These are phyloP conservation scores for Plasmodium chabaudi DNA, from an alignment of 169 alveolate genomes.

Conservation along the genomic window DNA sequence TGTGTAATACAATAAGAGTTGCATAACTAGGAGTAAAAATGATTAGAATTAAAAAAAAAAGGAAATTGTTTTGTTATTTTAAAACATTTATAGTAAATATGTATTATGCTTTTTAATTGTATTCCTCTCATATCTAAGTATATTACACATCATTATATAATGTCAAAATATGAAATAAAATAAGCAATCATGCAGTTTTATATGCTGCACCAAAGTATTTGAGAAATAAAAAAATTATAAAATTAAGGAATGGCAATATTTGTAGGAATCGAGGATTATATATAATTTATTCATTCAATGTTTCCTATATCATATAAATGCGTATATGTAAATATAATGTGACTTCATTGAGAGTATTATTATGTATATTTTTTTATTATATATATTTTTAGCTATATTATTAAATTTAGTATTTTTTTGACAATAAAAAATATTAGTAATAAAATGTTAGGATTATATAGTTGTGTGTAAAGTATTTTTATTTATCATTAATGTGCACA, in stretches of 20 bases:
- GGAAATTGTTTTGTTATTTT: no score
- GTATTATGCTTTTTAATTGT: no score
- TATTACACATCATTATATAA: background rate
- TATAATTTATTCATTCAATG: background rate
- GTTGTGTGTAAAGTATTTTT: slow-evolving; percentile 24
- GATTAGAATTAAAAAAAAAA: background rate
- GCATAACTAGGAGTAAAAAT: background rate
- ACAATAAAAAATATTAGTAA: no score
- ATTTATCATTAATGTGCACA: slow-evolving; percentile 13
- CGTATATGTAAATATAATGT: background rate
- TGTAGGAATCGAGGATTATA: slow-evolving; percentile 9
- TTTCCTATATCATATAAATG: background rate
- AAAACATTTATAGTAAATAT: no score
- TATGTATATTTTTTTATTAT: background rate
- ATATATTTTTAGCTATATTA: slow-evolving; percentile 4
- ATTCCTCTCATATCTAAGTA: no score
- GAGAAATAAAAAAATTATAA: slow-evolving; percentile 4
- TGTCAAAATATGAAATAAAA: background rate
- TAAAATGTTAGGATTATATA: background rate
- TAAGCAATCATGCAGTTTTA: slow-evolving; percentile 1
- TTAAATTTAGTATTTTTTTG: background rate
- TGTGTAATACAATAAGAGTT: background rate
- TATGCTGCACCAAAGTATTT: slow-evolving; percentile 14
- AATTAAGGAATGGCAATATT: slow-evolving; percentile 4
- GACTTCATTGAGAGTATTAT: no score